Evolutionary conservation across 1,284 basidiomycete species (phyloP).

Genomic region (Heliocybe sulcata): DNA sequence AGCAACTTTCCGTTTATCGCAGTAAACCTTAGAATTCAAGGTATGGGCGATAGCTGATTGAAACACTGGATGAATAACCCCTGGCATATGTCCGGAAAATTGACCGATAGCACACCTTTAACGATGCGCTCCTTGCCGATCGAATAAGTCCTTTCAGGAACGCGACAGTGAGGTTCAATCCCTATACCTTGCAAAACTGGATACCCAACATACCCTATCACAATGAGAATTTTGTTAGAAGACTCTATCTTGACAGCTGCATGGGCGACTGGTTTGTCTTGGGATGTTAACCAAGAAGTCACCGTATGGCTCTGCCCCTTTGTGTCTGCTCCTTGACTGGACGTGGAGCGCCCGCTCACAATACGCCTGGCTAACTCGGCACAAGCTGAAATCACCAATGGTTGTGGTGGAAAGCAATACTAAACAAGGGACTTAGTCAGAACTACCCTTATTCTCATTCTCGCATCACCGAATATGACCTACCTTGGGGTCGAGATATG

Average conservation of each 20-base stretch:
- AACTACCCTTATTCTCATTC: not conserved
- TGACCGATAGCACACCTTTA: slow-evolving; percentile 51
- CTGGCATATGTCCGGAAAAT: not conserved
- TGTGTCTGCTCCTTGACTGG: slow-evolving; percentile 15
- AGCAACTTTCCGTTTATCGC: slow-evolving; percentile 75
- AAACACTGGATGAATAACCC: not conserved
- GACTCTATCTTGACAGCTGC: slow-evolving; percentile 13
- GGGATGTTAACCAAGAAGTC: slow-evolving; percentile 20
- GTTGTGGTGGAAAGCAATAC: slow-evolving; percentile 95
- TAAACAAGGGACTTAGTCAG: slow-evolving; percentile 20
- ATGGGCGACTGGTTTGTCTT: slow-evolving; percentile 14
- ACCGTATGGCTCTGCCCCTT: slow-evolving; percentile 13
- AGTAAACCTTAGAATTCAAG: slow-evolving; percentile 83
- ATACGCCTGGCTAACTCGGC: slow-evolving; percentile 71
- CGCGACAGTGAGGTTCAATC: slow-evolving; percentile 1
- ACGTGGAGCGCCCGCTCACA: slow-evolving; percentile 32
- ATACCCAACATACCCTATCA: slow-evolving; percentile 65
- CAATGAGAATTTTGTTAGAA: slow-evolving; percentile 49
- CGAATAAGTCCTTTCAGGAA: slow-evolving; percentile 72
- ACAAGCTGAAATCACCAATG: slow-evolving; percentile 88
- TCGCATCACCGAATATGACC: slow-evolving; percentile 7
- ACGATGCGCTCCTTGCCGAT: slow-evolving; percentile 97
- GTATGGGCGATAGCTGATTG: slow-evolving; percentile 74
- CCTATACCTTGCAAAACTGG: not conserved
- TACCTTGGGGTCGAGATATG: slow-evolving; percentile 88